phyloP scores from a whole-genome alignment of 192 early-diverging fungal species.

The Coemansia sp. region DNA sequence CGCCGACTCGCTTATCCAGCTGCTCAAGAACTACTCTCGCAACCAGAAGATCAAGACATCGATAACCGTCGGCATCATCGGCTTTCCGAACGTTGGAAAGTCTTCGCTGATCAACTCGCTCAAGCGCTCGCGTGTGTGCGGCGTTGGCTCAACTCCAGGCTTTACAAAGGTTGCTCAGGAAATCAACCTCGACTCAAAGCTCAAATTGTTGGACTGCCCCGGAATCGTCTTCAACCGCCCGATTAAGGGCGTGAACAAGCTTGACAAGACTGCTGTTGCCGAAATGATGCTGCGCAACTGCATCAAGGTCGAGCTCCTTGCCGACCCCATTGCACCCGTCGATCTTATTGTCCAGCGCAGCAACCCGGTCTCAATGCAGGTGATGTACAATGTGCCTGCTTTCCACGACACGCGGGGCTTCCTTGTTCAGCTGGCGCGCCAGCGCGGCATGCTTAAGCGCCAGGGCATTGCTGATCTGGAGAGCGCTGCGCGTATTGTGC shows the following conservation, averaged over 20 bases:
- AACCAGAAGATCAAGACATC: conserved; percentile 95
- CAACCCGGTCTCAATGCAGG: conserved; percentile 70
- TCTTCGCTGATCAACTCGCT: conserved; percentile 98
- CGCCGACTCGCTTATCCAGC: conserved; percentile 88
- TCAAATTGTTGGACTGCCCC: conserved; percentile 96
- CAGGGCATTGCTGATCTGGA: conserved; percentile 92
- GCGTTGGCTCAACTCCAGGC: conserved; percentile 95
- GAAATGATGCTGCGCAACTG: conserved; percentile 95
- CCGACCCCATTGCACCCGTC: conserved; percentile 95
- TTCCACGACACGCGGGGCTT: conserved; percentile 84
- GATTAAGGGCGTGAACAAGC: conserved; percentile 35
- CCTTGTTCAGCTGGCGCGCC: conserved; percentile 77
- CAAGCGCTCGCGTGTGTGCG: conserved; percentile 92
- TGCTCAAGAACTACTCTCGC: conserved; percentile 98
- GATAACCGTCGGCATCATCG: conserved; percentile 97
- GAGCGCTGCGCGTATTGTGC: conserved; percentile 79
- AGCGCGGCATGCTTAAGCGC: conserved; percentile 84
- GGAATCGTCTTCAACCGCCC: conserved; percentile 94
- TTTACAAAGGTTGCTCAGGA: conserved; percentile 95
- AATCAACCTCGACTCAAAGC: conserved; percentile 95
- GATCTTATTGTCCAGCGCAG: conserved; percentile 89
- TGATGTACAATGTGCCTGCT: conserved; percentile 80
- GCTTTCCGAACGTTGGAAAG: conserved; percentile 99
- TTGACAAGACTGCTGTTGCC: conserved; percentile 43
- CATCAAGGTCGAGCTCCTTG: conserved; percentile 93